A percentile compares a stretch with the other conserved stretches of the same genome.
phyloP scores from a whole-genome alignment of 2,329 filamentous ascomycete species.

The Penicillium sp. region DNA sequence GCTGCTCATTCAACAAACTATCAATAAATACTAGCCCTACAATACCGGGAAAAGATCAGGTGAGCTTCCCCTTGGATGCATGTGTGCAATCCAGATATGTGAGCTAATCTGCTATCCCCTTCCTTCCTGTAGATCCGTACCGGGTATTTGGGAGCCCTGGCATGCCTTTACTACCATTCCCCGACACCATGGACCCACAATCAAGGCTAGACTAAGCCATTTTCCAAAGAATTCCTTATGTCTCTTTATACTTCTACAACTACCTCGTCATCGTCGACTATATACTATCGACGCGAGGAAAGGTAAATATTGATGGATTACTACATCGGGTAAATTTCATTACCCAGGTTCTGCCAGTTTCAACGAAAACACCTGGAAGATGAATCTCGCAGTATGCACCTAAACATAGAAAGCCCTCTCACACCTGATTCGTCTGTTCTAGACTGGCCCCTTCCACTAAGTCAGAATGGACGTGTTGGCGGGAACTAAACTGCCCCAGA shows the following conservation, averaged over 20 bases:
- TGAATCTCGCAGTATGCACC: not conserved
- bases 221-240: not conserved
- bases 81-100: constrained; percentile 11
- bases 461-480: not conserved
- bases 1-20: not conserved
- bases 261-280: not conserved
- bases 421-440: not conserved
- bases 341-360: not conserved
- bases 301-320: not conserved
- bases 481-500: not conserved
- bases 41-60: not conserved
- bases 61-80: constrained; percentile 17
- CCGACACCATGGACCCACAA: constrained; percentile 12
- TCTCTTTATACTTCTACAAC: not conserved
- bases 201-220: not conserved
- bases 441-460: not conserved
- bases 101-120: constrained; percentile 17
- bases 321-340: not conserved
- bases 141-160: constrained; percentile 21
- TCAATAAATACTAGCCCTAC: not conserved
- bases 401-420: not conserved
- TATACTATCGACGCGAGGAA: not conserved
- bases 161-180: constrained; percentile 18
- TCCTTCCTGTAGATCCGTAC: constrained; percentile 19
- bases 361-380: not conserved